Percentiles rank a stretch among this genome's conserved stretches.
Conservation (phyloP, 2,329 filamentous ascomycete species). For the Claviceps quebecensis region DNA sequence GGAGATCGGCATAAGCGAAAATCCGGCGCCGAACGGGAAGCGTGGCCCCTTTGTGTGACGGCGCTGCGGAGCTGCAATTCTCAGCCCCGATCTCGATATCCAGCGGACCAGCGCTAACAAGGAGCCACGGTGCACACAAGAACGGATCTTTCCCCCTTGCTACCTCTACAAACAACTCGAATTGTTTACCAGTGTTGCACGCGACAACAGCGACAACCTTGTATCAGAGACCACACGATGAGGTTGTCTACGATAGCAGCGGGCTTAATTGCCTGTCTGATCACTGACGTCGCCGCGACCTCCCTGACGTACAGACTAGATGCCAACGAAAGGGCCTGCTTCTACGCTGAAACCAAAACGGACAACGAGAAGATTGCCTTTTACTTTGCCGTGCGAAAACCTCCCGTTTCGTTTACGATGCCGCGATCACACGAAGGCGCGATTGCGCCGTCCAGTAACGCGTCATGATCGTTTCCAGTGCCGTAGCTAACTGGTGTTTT, state of each 20-base stretch:
- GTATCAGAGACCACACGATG: constrained; percentile 35
- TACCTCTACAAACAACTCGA: not conserved
- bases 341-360: constrained; percentile 69
- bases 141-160: not conserved
- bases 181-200: constrained; percentile 10
- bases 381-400: constrained; percentile 61
- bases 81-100: not conserved
- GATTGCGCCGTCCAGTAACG: not conserved
- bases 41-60: constrained; percentile 7
- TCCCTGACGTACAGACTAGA: constrained; percentile 86
- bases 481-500: not conserved
- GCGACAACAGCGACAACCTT: constrained; percentile 12
- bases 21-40: constrained; percentile 10
- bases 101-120: constrained; percentile 1
- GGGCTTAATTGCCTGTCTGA: constrained; percentile 57
- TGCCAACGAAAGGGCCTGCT: constrained; percentile 91
- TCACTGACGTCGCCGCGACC: constrained; percentile 65
- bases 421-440: not conserved
- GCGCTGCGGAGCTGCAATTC: not conserved
- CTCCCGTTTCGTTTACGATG: not conserved
- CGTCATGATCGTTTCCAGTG: not conserved
- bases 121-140: constrained; percentile 4
- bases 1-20: constrained; percentile 9
- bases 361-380: constrained; percentile 84
- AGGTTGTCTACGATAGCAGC: constrained; percentile 46